phyloP scores from a whole-genome alignment of 495 filamentous ascomycete species.

The Diplogelasinospora grovesii region DNA sequence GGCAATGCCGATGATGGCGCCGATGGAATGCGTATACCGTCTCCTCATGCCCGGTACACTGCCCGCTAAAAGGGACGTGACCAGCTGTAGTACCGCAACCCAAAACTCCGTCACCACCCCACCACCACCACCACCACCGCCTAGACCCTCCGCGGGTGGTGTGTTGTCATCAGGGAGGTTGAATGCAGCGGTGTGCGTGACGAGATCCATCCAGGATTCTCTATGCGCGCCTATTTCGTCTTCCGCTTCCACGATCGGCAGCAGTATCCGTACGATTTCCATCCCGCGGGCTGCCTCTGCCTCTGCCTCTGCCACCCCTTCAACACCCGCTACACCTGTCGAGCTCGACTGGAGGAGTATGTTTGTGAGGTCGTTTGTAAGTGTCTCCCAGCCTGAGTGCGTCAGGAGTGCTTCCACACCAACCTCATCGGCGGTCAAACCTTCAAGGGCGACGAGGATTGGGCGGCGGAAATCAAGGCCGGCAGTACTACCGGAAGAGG shows the following conservation, averaged over 20 bases:
- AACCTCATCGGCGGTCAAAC: slow-evolving; percentile 33
- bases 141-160: neutral
- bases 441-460: slow-evolving; percentile 49
- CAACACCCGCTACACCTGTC: too few species aligned
- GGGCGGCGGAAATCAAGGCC: slow-evolving; percentile 44
- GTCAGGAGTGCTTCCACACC: slow-evolving; percentile 39
- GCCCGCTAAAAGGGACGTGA: slow-evolving; percentile 39
- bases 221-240: slow-evolving; percentile 22
- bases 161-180: slow-evolving; percentile 17
- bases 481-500: slow-evolving; percentile 11
- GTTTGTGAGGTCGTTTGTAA: slow-evolving; percentile 39
- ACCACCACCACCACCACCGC: neutral
- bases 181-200: slow-evolving; percentile 34
- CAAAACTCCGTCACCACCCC: slow-evolving; percentile 36
- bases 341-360: slow-evolving; percentile 29
- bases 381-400: slow-evolving; percentile 42
- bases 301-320: slow-evolving; percentile 3
- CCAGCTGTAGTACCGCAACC: slow-evolving; percentile 45
- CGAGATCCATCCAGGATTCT: slow-evolving; percentile 44
- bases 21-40: slow-evolving; percentile 36
- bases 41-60: slow-evolving; percentile 37
- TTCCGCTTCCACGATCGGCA: slow-evolving; percentile 39
- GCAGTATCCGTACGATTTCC: slow-evolving; percentile 47
- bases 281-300: slow-evolving; percentile 37
- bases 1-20: slow-evolving; percentile 35